Conservation (phyloP, 1,139 yeast species). For the Pneumocystis oryctolagi region DNA sequence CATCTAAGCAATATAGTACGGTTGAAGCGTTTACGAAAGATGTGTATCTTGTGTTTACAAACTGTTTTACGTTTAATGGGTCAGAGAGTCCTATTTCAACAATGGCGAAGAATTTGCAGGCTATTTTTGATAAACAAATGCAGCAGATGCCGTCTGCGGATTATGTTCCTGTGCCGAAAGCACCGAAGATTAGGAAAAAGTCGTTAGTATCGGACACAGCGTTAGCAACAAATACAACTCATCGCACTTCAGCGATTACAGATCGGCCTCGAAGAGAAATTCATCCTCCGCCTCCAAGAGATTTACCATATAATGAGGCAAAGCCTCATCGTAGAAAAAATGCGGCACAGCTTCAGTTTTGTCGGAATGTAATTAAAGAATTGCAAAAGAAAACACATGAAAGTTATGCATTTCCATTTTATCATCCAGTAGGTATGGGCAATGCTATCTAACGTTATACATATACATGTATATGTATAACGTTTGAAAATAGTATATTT, state of each 20-base stretch:
- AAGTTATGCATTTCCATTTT: constrained; percentile 72
- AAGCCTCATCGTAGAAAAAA: constrained; percentile 85
- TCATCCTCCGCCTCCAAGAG: constrained; percentile 92
- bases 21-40: constrained; percentile 60
- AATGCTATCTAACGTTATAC: no score
- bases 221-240: constrained; percentile 25
- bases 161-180: constrained; percentile 23
- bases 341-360: constrained; percentile 78
- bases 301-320: constrained; percentile 66
- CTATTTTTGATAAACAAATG: constrained; percentile 86
- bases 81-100: constrained; percentile 65
- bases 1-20: constrained; percentile 51
- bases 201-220: constrained; percentile 16
- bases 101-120: constrained; percentile 82
- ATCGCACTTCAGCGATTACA: constrained; percentile 40
- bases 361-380: constrained; percentile 71
- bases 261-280: constrained; percentile 88
- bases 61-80: constrained; percentile 79
- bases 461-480: no score
- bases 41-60: constrained; percentile 68
- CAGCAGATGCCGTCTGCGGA: constrained; percentile 78
- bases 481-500: no score
- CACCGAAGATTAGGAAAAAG: constrained; percentile 20
- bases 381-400: constrained; percentile 70
- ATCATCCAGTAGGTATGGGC: constrained; percentile 58